These are phyloP conservation scores for Solanum sparsipilum DNA, from an alignment of 257 asterid genomes.

Conservation along the genomic window DNA sequence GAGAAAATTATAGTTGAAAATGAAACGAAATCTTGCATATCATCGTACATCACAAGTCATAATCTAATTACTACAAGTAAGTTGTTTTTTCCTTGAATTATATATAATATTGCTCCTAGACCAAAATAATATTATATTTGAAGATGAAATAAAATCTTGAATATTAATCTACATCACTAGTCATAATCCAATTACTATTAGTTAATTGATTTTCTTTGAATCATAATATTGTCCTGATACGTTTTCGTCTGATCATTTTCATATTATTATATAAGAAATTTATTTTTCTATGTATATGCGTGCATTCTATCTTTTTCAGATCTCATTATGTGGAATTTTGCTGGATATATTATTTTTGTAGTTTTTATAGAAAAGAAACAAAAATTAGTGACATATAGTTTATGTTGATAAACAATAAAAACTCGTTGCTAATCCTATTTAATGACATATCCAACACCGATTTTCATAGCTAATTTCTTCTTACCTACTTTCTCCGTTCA, in stretches of 20 bases:
- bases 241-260: neutral
- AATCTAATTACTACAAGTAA: neutral
- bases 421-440: neutral
- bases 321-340: fast-evolving
- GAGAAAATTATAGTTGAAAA: neutral
- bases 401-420: neutral
- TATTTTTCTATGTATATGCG: too few species aligned
- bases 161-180: neutral
- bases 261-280: neutral
- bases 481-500: neutral
- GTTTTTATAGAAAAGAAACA: neutral
- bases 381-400: fast-evolving
- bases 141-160: neutral
- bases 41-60: neutral
- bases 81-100: too few species aligned
- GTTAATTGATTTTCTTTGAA: neutral
- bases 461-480: neutral
- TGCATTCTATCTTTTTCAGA: fast-evolving
- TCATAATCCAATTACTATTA: neutral
- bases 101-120: neutral
- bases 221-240: neutral
- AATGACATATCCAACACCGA: neutral
- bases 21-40: neutral
- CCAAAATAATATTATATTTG: neutral
- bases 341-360: too few species aligned